phyloP scores from a whole-genome alignment of 2,329 filamentous ascomycete species.

The Phyllosticta citriasiana region DNA sequence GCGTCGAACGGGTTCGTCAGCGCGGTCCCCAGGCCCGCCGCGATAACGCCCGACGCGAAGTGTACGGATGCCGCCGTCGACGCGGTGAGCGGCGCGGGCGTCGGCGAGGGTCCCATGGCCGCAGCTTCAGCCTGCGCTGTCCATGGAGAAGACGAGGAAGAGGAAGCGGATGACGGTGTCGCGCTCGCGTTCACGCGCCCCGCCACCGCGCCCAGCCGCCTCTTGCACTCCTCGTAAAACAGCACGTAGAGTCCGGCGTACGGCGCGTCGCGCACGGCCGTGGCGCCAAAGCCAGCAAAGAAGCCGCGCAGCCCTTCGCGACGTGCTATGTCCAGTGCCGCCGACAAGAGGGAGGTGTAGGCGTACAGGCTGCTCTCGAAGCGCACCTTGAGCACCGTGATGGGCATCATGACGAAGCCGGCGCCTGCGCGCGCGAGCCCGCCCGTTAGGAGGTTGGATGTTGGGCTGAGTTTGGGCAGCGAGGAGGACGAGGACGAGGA shows the following conservation, averaged over 20 bases:
- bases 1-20: conserved; percentile 96
- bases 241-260: conserved; percentile 93
- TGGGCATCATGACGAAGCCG: conserved; percentile 86
- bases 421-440: conserved; percentile 76
- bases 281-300: conserved; percentile 89
- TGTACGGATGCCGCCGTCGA: conserved; percentile 60
- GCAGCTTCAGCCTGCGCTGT: conserved; percentile 20
- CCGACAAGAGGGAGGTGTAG: conserved; percentile 66
- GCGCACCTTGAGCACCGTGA: conserved; percentile 92
- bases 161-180: background rate
- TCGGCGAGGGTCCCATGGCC: background rate
- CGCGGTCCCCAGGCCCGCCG: conserved; percentile 72
- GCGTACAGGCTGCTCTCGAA: conserved; percentile 83
- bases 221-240: conserved; percentile 82
- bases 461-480: conserved; percentile 72
- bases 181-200: conserved; percentile 24
- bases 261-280: conserved; percentile 85
- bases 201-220: conserved; percentile 37
- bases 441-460: conserved; percentile 76
- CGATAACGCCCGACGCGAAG: conserved; percentile 70
- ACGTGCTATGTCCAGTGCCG: conserved; percentile 62
- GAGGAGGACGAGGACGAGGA: conserved; percentile 40
- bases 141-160: background rate
- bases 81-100: conserved; percentile 4
- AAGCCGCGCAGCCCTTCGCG: conserved; percentile 72